Percentiles rank a stretch among this genome's conserved stretches.
Evolutionary conservation across 2,329 filamentous ascomycete species (phyloP).

Genomic region (Alternaria sp.): DNA sequence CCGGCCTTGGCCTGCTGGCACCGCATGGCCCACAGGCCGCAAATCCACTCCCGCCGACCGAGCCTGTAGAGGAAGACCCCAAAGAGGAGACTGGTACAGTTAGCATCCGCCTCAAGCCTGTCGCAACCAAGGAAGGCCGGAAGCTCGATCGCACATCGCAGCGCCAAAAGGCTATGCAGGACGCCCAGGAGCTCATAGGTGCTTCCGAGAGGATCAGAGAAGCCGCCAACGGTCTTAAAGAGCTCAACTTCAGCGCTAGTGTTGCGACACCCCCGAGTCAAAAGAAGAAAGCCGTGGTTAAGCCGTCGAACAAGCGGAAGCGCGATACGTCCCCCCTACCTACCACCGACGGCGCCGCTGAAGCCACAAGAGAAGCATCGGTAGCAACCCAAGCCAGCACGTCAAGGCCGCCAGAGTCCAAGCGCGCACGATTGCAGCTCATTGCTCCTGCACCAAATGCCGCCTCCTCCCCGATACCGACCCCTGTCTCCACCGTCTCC

Average conservation of each 20-base stretch:
- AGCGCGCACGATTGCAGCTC: conserved; percentile 40
- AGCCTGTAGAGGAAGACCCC: conserved; percentile 24
- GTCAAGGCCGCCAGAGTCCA: conserved; percentile 40
- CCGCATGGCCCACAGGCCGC: conserved; percentile 24
- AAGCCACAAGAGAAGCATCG: conserved; percentile 35
- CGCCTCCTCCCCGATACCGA: conserved; percentile 23
- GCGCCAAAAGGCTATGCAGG: conserved; percentile 59
- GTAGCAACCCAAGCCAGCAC: conserved; percentile 40
- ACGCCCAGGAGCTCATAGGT: conserved; percentile 50
- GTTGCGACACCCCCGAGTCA: conserved; percentile 32
- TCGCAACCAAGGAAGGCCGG: conserved; percentile 81
- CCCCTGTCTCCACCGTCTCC: conserved; percentile 23
- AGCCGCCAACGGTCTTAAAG: conserved; percentile 48
- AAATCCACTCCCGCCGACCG: conserved; percentile 22
- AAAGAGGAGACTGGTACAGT: conserved; percentile 70
- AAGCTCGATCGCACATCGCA: conserved; percentile 73
- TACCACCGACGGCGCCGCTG: conserved; percentile 23
- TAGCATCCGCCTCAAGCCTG: conserved; percentile 79
- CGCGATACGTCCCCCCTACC: conserved; percentile 58
- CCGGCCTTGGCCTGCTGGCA: conserved; percentile 28
- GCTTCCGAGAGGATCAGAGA: conserved; percentile 47
- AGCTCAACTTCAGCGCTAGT: conserved; percentile 40
- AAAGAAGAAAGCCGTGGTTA: conserved; percentile 35
- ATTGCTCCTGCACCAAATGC: conserved; percentile 23
- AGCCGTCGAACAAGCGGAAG: conserved; percentile 63